Percentiles rank a stretch among this genome's conserved stretches.
Evolutionary conservation across 1,284 basidiomycete species (phyloP).

Genomic region (Papiliotrema nemorosa): DNA sequence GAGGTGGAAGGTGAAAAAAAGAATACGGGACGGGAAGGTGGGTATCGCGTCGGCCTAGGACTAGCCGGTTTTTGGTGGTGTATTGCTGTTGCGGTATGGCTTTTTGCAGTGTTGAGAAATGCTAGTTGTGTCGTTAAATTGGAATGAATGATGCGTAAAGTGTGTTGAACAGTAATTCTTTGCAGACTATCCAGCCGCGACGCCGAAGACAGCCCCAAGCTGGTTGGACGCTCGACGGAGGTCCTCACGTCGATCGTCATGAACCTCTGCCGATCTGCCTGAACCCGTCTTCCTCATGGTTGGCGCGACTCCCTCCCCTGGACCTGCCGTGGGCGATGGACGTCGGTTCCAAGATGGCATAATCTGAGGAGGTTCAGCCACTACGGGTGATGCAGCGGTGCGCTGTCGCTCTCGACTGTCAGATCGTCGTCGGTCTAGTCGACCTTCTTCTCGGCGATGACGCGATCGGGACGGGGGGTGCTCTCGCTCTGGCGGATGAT

Average conservation of each 20-base stretch:
- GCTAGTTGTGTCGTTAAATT: background rate
- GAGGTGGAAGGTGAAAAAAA: no score
- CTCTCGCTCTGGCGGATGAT: slow-evolving; percentile 39
- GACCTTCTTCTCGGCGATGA: slow-evolving; percentile 17
- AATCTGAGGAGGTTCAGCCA: slow-evolving; percentile 17
- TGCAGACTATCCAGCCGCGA: slow-evolving; percentile 13
- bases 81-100: background rate
- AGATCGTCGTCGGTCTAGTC: slow-evolving; percentile 4
- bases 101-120: background rate
- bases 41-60: no score
- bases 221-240: slow-evolving; percentile 16
- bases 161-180: background rate
- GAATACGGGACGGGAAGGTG: no score
- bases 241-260: slow-evolving; percentile 13
- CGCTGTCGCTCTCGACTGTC: slow-evolving; percentile 6
- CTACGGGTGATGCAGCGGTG: slow-evolving; percentile 6
- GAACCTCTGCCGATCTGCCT: slow-evolving; percentile 5
- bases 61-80: background rate
- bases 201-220: slow-evolving; percentile 23
- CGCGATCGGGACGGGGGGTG: slow-evolving; percentile 36
- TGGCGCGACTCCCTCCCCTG: slow-evolving; percentile 9
- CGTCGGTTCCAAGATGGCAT: slow-evolving; percentile 27
- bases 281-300: slow-evolving; percentile 12
- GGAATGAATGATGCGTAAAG: background rate
- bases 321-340: background rate